Conservation (phyloP, 1,139 yeast genomes). For the Blastobotrys apis region DNA sequence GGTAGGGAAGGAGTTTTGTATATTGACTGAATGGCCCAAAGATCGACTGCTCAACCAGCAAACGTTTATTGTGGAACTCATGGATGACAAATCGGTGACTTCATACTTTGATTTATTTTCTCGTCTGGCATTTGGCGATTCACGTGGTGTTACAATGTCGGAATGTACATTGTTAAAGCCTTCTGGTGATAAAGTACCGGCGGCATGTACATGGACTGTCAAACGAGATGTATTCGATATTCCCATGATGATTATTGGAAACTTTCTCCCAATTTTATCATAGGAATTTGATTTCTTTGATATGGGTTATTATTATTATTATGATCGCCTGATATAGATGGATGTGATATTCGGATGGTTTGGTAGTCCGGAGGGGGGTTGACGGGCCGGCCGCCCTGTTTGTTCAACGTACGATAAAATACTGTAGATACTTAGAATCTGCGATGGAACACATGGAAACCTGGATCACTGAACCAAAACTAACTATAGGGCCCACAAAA, state of each 20-base stretch:
- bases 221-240: conserved; percentile 84
- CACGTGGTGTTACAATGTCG: conserved; percentile 79
- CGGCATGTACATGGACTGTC: conserved; percentile 87
- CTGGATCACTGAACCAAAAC: too few species aligned
- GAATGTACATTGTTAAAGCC: conserved; percentile 73
- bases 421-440: too few species aligned
- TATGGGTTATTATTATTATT: background rate
- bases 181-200: conserved; percentile 46
- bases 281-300: background rate
- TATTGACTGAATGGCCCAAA: conserved; percentile 81
- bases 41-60: conserved; percentile 49
- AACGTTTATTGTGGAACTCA: conserved; percentile 79
- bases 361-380: too few species aligned
- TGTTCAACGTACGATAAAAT: too few species aligned
- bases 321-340: too few species aligned
- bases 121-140: conserved; percentile 87
- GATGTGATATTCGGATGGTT: too few species aligned
- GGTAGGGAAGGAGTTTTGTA: conserved; percentile 86
- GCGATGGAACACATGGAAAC: too few species aligned
- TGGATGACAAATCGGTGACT: conserved; percentile 81
- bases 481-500: too few species aligned
- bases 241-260: conserved; percentile 96
- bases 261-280: conserved; percentile 29
- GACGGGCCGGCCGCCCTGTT: too few species aligned
- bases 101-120: conserved; percentile 84